phyloP scores from a whole-genome alignment of 495 filamentous ascomycete genomes.

The Jackrogersella minutella region DNA sequence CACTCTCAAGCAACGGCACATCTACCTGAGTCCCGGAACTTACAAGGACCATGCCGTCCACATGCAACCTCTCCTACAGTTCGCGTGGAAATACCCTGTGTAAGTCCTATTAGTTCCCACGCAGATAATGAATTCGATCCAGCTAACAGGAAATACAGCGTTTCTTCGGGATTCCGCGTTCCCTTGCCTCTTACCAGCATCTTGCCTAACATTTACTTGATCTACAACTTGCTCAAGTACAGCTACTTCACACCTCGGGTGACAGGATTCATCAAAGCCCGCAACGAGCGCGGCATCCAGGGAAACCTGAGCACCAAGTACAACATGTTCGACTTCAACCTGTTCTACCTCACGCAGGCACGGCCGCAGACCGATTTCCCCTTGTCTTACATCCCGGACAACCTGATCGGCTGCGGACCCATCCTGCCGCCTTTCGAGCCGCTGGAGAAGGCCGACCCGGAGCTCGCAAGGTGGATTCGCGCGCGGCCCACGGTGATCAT shows the following conservation, averaged over 20 bases:
- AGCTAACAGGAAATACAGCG: neutral
- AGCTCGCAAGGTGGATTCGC: neutral
- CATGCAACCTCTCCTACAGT: neutral
- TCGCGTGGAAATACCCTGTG: constrained; percentile 4
- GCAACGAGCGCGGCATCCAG: neutral
- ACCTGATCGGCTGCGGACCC: neutral
- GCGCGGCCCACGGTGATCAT: constrained; percentile 1
- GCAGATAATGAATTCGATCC: neutral
- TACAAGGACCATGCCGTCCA: constrained; percentile 9
- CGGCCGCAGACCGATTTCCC: neutral
- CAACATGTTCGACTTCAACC: constrained; percentile 7
- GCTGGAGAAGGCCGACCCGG: constrained; percentile 1
- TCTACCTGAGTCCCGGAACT: neutral
- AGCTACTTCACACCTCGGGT: constrained; percentile 4
- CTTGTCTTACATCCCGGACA: neutral
- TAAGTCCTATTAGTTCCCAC: neutral
- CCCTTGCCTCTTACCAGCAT: neutral
- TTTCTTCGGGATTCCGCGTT: constrained; percentile 1
- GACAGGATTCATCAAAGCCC: neutral
- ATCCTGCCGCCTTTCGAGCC: constrained; percentile 2
- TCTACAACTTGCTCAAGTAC: neutral
- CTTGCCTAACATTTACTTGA: constrained; percentile 6
- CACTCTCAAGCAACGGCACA: constrained; percentile 1
- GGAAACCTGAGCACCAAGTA: constrained; percentile 6
- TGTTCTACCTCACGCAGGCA: neutral